phyloP scores from a whole-genome alignment of 2,329 filamentous ascomycete species.

The Harringtonia lauricola region DNA sequence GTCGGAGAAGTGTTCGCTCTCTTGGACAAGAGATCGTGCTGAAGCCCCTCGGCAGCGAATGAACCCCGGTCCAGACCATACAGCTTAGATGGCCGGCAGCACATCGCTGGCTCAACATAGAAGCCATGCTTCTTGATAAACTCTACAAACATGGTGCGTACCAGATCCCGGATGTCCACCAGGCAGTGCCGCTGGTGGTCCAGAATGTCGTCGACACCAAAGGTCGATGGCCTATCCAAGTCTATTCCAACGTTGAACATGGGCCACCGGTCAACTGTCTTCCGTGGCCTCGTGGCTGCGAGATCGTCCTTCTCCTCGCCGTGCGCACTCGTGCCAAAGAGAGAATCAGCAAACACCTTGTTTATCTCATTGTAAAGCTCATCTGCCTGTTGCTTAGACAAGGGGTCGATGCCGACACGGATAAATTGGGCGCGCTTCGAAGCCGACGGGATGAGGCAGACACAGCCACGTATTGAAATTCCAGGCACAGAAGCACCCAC shows the following conservation, averaged over 20 bases:
- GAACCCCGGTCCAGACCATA: no score
- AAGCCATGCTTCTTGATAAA: conserved; percentile 62
- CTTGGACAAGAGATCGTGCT: not conserved
- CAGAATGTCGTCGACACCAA: conserved; percentile 27
- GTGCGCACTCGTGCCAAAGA: conserved; percentile 47
- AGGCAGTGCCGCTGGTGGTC: conserved; percentile 37
- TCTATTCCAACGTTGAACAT: conserved; percentile 76
- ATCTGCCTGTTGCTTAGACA: conserved; percentile 46
- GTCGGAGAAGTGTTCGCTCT: not conserved
- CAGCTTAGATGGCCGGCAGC: not conserved
- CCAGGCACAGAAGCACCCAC: conserved; percentile 53
- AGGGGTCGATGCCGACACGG: conserved; percentile 60
- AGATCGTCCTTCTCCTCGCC: conserved; percentile 14
- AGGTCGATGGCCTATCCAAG: conserved; percentile 18
- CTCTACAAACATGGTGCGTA: conserved; percentile 57
- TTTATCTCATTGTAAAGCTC: conserved; percentile 72
- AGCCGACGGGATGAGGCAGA: conserved; percentile 60
- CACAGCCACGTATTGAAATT: conserved; percentile 55
- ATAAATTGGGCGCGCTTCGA: conserved; percentile 71
- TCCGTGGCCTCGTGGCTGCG: conserved; percentile 37
- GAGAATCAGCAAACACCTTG: conserved; percentile 61
- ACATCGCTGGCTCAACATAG: no score
- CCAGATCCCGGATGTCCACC: conserved; percentile 48
- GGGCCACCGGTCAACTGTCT: conserved; percentile 70
- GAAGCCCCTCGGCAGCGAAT: no score